Evolutionary conservation across 2,329 filamentous ascomycete species (phyloP), one percentile per base, ranked within the genome.

Genomic region (Cordyceps tenuipes): DNA sequence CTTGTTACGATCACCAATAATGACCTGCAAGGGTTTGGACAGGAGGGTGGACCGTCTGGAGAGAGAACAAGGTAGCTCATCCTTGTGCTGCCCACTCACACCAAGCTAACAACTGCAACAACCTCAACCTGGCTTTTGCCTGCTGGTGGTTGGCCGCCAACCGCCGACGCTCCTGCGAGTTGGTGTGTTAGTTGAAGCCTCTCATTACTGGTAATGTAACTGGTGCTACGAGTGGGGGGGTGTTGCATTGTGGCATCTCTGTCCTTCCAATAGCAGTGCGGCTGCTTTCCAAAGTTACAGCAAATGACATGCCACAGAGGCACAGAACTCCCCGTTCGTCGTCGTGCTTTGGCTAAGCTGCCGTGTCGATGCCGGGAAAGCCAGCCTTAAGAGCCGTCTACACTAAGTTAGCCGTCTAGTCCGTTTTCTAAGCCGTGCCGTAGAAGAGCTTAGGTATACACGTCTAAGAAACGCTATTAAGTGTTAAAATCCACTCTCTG

Each of bases 381-480:
- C 90, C 89, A 49, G 82, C 75, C 49, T 77, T 77, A 36, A 94
- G 69, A 2, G 90, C 90, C 63, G 80, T 72, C 66, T 86, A 82
- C 23, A 94, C 89, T 2, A 93, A 77, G 59, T 82, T 76, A 19
- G 81, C 79, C 0, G 88, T 91, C 19, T 74, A 74, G 1, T 87
- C 83, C 67, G 87, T 86, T 72, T 94, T 94, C 89, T 89, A 93
- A n/a, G 90, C 90, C 2, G 90, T 93, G 56, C 90, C 90, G 70
- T 94, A 94, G 63, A 94, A 67, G 34, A 86, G 75, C 63, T 76
- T 78, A 5, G 81, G 82, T 65, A 83, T 78, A 15, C 66, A 69
- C 47, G 71, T 71, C 29, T 68, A 64, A 39, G 65, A 61, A 50
- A 65, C 65, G 10, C 69, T 67, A 50, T 66, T 67, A 23, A 74